These are phyloP conservation scores for Phytophthora europaea DNA, from an alignment of 352 stramenopile genomes.

Conservation along the genomic window DNA sequence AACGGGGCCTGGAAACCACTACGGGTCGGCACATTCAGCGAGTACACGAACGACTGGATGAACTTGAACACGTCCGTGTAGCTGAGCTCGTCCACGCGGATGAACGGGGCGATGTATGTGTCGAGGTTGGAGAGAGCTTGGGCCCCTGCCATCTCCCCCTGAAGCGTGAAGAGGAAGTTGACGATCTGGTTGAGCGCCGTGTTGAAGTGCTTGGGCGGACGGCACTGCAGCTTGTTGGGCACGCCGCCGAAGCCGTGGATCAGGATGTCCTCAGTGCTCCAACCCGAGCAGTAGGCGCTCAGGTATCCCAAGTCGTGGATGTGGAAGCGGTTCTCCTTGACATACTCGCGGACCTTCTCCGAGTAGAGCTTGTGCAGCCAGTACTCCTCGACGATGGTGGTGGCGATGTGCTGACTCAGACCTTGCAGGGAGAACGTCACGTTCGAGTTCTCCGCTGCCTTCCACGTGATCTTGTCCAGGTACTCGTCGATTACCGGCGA, in stretches of 20 bases:
- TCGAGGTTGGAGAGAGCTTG: slow-evolving; percentile 44
- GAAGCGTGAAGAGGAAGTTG: slow-evolving; percentile 47
- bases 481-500: slow-evolving; percentile 42
- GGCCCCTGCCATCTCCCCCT: slow-evolving; percentile 40
- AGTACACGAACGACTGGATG: slow-evolving; percentile 48
- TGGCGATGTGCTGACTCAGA: slow-evolving; percentile 42
- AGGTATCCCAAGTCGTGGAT: slow-evolving; percentile 44
- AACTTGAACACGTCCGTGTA: slow-evolving; percentile 44
- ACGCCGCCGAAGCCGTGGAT: slow-evolving; percentile 42
- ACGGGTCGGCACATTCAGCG: slow-evolving; percentile 39
- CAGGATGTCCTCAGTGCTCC: slow-evolving; percentile 44
- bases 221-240: slow-evolving; percentile 42
- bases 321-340: slow-evolving; percentile 45
- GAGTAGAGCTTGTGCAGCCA: slow-evolving; percentile 45
- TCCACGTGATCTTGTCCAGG: slow-evolving; percentile 44
- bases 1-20: slow-evolving; percentile 42
- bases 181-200: slow-evolving; percentile 43
- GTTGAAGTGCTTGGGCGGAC: slow-evolving; percentile 42
- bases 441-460: slow-evolving; percentile 44
- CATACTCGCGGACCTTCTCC: slow-evolving; percentile 30
- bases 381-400: slow-evolving; percentile 40
- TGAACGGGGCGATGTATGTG: slow-evolving; percentile 43
- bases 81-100: slow-evolving; percentile 38
- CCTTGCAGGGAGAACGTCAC: slow-evolving; percentile 44
- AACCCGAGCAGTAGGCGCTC: slow-evolving; percentile 41